Evolutionary conservation across 2,329 filamentous ascomycete species (phyloP).

Genomic region (Sporothrix sp.): DNA sequence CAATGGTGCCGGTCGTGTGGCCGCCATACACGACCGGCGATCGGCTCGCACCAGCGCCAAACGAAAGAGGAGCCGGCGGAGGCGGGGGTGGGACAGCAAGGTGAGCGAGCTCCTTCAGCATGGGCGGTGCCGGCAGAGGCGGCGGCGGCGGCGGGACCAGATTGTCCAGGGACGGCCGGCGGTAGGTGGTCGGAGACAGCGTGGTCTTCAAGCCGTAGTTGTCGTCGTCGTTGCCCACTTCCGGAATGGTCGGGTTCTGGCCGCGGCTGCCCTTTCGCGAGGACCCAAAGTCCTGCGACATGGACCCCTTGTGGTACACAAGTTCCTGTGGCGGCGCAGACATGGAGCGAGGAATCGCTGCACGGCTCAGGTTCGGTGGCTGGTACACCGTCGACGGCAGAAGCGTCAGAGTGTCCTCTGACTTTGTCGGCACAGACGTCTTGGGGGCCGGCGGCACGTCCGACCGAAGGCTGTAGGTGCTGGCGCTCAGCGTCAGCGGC

Average conservation of each 20-base stretch:
- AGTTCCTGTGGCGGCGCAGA: conserved; percentile 48
- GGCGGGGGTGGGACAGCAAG: conserved; percentile 51
- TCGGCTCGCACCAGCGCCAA: conserved; percentile 27
- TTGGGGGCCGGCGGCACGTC: conserved; percentile 18
- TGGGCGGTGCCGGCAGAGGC: conserved; percentile 45
- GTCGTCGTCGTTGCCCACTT: not conserved
- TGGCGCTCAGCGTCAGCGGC: conserved; percentile 14
- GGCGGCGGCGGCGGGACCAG: conserved; percentile 42
- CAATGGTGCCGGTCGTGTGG: conserved; percentile 47
- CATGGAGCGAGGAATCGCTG: conserved; percentile 47
- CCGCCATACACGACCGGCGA: conserved; percentile 32
- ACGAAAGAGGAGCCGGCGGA: conserved; percentile 48
- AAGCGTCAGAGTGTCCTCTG: conserved; percentile 31
- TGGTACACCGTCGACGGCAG: conserved; percentile 53
- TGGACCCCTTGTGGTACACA: conserved; percentile 13
- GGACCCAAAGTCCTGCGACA: not conserved
- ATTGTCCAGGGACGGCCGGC: conserved; percentile 42
- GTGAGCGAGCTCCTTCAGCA: conserved; percentile 55
- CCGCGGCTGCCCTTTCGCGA: conserved; percentile 3
- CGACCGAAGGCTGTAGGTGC: not conserved
- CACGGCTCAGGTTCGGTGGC: conserved; percentile 35
- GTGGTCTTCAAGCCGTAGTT: not conserved
- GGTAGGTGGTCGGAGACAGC: conserved; percentile 17
- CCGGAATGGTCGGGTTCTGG: conserved; percentile 8
- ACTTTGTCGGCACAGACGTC: not conserved